phyloP scores from a whole-genome alignment of 768 basidiomycete species.

The Amanita pseudoporphyria region DNA sequence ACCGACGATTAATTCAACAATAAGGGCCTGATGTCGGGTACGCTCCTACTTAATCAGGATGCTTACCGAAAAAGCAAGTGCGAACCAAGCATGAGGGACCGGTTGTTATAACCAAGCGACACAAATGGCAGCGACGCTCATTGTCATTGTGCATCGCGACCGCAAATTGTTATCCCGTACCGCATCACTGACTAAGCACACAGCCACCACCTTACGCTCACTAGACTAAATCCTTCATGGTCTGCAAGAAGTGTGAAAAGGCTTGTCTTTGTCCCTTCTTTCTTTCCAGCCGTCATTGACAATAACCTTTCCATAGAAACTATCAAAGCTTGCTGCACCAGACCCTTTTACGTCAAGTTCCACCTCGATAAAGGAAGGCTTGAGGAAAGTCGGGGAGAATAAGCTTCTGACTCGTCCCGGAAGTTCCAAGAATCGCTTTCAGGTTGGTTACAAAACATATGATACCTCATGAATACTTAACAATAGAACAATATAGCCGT shows the following conservation, averaged over 20 bases:
- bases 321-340: conserved; percentile 82
- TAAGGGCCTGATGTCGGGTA: conserved; percentile 38
- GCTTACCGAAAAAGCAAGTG: conserved; percentile 25
- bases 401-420: conserved; percentile 67
- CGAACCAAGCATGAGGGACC: conserved; percentile 21
- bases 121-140: conserved; percentile 28
- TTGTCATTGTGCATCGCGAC: conserved; percentile 28
- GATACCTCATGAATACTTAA: conserved; percentile 13
- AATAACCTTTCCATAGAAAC: conserved; percentile 51
- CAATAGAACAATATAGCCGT: conserved; percentile 44
- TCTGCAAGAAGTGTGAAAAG: conserved; percentile 81
- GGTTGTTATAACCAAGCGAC: conserved; percentile 9
- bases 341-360: conserved; percentile 78
- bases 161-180: conserved; percentile 11
- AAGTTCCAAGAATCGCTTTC: conserved; percentile 67
- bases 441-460: conserved; percentile 34
- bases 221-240: conserved; percentile 44
- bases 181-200: conserved; percentile 3
- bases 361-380: conserved; percentile 67
- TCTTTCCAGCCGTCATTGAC: conserved; percentile 9
- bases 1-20: conserved; percentile 34
- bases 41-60: conserved; percentile 27
- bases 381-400: conserved; percentile 78
- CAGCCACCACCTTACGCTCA: conserved; percentile 8
- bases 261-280: conserved; percentile 28